Evolutionary conservation across 2,329 filamentous ascomycete genomes (phyloP).

Genomic region (Cercospora nicotianae): DNA sequence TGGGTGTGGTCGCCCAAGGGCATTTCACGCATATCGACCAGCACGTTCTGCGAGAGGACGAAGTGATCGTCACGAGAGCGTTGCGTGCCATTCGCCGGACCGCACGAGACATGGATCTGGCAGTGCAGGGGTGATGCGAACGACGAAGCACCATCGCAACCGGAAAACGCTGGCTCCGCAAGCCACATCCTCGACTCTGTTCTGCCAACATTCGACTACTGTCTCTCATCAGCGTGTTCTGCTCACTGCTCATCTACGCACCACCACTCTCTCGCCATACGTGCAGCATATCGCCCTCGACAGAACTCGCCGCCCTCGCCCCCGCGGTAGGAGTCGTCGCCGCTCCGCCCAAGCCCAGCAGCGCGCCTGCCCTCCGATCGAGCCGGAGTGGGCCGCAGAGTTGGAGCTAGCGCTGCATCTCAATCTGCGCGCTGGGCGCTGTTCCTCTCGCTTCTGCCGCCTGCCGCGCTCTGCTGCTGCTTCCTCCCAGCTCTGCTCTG

Average conservation of each 20-base stretch:
- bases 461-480: background rate
- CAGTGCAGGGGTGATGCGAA: background rate
- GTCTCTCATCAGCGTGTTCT: background rate
- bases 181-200: background rate
- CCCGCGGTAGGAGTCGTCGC: background rate
- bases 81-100: conserved; percentile 2
- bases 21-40: background rate
- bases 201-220: background rate
- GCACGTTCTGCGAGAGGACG: background rate
- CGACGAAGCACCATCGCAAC: background rate
- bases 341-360: background rate
- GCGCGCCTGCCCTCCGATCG: background rate
- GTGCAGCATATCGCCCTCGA: background rate
- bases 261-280: background rate
- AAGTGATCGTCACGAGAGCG: background rate
- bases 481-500: background rate
- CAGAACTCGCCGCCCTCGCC: background rate
- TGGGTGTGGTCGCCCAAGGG: background rate
- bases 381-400: conserved; percentile 1
- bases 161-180: background rate
- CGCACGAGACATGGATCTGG: background rate
- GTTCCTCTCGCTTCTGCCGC: conserved; percentile 3
- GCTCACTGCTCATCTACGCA: background rate
- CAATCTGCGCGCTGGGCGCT: background rate
- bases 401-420: background rate